phyloP scores from a whole-genome alignment of 2,329 filamentous ascomycete species.

The Cercospora beticola region DNA sequence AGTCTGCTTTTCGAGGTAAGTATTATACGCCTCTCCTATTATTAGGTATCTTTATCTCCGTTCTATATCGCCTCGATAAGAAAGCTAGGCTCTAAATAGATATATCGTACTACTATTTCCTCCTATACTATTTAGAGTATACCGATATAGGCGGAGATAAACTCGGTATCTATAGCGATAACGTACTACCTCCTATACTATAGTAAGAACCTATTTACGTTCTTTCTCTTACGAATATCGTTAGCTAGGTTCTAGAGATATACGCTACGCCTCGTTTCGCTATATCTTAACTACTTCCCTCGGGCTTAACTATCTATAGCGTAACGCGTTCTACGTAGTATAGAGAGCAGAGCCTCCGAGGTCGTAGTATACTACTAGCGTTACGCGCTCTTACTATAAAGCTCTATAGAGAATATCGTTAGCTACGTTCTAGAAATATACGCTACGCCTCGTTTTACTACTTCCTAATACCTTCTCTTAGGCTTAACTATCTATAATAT shows the following conservation, averaged over 20 bases:
- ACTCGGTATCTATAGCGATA: no score
- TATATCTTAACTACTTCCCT: background rate
- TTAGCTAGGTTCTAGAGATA: no score
- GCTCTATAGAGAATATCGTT: background rate
- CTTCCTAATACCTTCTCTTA: background rate
- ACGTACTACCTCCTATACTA: no score
- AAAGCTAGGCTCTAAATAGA: background rate
- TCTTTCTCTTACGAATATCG: no score
- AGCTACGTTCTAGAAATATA: background rate
- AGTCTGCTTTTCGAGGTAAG: background rate
- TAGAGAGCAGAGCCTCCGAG: background rate
- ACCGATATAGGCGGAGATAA: no score
- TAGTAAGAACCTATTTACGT: no score
- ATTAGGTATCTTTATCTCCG: background rate
- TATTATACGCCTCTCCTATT: background rate
- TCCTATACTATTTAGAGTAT: no score
- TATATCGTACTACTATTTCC: no score
- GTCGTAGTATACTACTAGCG: background rate
- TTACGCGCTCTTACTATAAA: background rate
- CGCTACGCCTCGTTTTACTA: background rate
- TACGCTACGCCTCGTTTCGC: background rate
- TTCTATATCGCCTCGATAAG: background rate
- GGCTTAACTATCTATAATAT: background rate
- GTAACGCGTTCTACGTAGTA: background rate
- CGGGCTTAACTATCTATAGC: background rate